Percentiles rank a stretch among this genome's conserved stretches.
phyloP scores from a whole-genome alignment of 352 stramenopile genomes.

The Proteromonas lacertae region DNA sequence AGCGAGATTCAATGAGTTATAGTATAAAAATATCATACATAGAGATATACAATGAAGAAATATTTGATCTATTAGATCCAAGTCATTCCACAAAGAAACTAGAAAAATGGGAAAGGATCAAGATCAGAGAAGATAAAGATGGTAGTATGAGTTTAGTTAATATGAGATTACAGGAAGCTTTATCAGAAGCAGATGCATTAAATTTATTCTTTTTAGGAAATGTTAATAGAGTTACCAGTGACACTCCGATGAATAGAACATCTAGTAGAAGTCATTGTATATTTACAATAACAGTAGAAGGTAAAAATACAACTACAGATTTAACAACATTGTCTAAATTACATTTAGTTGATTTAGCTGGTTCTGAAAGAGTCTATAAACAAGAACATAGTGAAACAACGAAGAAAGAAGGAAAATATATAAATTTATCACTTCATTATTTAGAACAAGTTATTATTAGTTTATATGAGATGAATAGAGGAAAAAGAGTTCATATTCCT shows the following conservation, averaged over 20 bases:
- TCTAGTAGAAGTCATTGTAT: constrained; percentile 45
- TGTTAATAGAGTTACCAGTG: constrained; percentile 22
- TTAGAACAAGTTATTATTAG: constrained; percentile 11
- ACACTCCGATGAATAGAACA: constrained; percentile 54
- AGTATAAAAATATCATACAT: constrained; percentile 9
- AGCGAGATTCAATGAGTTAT: not conserved
- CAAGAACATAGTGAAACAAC: too few species aligned
- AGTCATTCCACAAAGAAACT: constrained; percentile 1
- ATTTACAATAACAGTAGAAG: constrained; percentile 1
- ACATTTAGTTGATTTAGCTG: too few species aligned
- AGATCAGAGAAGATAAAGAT: constrained; percentile 1
- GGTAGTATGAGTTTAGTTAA: constrained; percentile 2
- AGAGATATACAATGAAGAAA: constrained; percentile 8
- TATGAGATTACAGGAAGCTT: constrained; percentile 4
- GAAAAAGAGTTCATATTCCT: constrained; percentile 3
- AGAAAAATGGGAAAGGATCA: constrained; percentile 5
- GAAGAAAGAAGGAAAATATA: constrained; percentile 6
- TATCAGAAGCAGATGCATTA: constrained; percentile 9
- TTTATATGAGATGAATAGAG: constrained; percentile 2
- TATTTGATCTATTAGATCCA: constrained; percentile 9
- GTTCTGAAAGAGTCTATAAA: too few species aligned
- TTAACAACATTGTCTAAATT: too few species aligned
- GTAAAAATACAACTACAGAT: too few species aligned
- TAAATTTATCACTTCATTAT: constrained; percentile 13
- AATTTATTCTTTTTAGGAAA: constrained; percentile 13